These are phyloP conservation scores for Astrephomene gubernaculifera DNA, from an alignment of 139 green algal species.

Conservation along the genomic window DNA sequence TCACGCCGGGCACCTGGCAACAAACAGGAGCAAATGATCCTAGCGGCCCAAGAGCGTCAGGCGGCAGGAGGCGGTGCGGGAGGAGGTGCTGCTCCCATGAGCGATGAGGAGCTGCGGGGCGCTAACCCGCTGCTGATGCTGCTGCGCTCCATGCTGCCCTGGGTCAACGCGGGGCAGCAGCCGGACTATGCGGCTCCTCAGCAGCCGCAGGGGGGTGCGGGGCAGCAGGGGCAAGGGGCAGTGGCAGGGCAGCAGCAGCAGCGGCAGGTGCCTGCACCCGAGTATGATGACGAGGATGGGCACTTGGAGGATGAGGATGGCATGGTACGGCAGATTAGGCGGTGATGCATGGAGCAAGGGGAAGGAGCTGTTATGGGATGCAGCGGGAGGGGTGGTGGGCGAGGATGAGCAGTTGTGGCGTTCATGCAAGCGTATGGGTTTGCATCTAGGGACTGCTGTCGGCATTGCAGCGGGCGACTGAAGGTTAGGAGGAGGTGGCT, in stretches of 20 bases:
- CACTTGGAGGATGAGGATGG: slow-evolving; percentile 35
- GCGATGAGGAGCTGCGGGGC: slow-evolving; percentile 35
- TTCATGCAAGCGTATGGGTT: no score
- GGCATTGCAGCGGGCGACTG: no score
- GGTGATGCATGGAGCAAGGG: not conserved
- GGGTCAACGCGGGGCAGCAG: slow-evolving; percentile 77
- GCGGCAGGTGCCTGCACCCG: not conserved
- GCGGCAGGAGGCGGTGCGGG: not conserved
- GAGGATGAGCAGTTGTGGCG: no score
- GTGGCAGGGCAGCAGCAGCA: not conserved
- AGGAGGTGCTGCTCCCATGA: not conserved
- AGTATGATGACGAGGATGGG: slow-evolving; percentile 40
- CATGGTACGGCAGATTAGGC: slow-evolving; percentile 25
- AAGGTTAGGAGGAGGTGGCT: no score
- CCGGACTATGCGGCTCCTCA: slow-evolving; percentile 62
- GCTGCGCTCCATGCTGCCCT: slow-evolving; percentile 84
- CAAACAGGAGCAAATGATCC: slow-evolving; percentile 54
- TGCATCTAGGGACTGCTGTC: no score
- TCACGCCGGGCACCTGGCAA: no score
- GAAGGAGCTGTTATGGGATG: not conserved
- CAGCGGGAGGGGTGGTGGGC: no score
- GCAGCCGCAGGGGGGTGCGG: not conserved
- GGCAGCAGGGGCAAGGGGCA: not conserved
- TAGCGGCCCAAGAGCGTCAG: slow-evolving; percentile 38
- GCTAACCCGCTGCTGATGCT: slow-evolving; percentile 77